These are phyloP conservation scores for Trichoderma atrobrunneum DNA, from an alignment of 2,329 filamentous ascomycete species.

Conservation along the genomic window DNA sequence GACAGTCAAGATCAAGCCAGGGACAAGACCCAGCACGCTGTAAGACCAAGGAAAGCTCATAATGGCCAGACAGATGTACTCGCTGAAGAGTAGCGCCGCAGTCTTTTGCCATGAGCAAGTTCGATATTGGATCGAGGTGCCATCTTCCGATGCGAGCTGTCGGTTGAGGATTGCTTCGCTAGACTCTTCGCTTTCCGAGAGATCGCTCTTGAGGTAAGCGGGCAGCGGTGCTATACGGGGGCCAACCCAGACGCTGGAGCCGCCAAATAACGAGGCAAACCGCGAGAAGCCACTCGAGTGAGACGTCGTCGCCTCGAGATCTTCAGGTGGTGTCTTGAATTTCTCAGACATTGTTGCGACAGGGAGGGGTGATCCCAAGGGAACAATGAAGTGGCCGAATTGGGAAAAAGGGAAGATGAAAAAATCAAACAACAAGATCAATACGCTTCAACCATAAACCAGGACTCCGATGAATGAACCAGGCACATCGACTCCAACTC, in stretches of 20 bases:
- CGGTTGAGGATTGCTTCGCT: slow-evolving; percentile 51
- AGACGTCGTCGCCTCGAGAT: slow-evolving; percentile 19
- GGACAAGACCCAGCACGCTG: slow-evolving; percentile 79
- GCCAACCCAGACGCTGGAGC: slow-evolving; percentile 43
- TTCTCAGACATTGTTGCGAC: slow-evolving; percentile 30
- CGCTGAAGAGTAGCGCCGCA: slow-evolving; percentile 83
- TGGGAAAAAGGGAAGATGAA: not conserved
- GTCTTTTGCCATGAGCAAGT: slow-evolving; percentile 97
- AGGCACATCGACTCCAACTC: not conserved
- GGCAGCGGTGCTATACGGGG: slow-evolving; percentile 51
- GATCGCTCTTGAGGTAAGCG: slow-evolving; percentile 32
- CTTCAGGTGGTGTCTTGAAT: slow-evolving; percentile 12
- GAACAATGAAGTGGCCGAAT: not conserved
- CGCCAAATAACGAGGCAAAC: slow-evolving; percentile 39
- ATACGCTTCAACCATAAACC: not conserved
- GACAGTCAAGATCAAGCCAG: slow-evolving; percentile 76
- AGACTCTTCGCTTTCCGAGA: slow-evolving; percentile 43
- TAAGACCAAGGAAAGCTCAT: slow-evolving; percentile 98
- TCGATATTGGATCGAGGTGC: slow-evolving; percentile 81
- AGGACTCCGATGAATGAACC: not conserved
- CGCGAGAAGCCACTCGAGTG: slow-evolving; percentile 27
- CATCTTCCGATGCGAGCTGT: slow-evolving; percentile 75
- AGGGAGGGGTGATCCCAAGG: not conserved
- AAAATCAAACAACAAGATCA: not conserved
- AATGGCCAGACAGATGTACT: slow-evolving; percentile 89